Percentiles rank a stretch among this genome's conserved stretches.
phyloP scores from a whole-genome alignment of 129 eudicot species.

The carrot (Daucus carota) region DH1_v3.0 NC_030389.2:34310001-34310500 shows the following conservation, averaged over 20 bases:
- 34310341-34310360: background rate
- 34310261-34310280: background rate
- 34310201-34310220: background rate
- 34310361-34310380: background rate
- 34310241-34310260: background rate
- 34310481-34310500: background rate
- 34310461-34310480: no score
- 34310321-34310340: background rate
- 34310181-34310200: background rate
- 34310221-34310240: background rate
- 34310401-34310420: slow-evolving; percentile 7
- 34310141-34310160: background rate
- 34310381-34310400: background rate
- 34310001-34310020: background rate
- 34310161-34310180: background rate
- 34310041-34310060: background rate
- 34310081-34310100: background rate
- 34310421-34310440: background rate
- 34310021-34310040: background rate
- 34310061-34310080: background rate
- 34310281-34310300: background rate
- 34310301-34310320: background rate
- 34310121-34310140: background rate
- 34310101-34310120: background rate
- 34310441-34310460: background rate